phyloP scores from a whole-genome alignment of 2,329 filamentous ascomycete genomes.

The Claviceps maximensis region DNA sequence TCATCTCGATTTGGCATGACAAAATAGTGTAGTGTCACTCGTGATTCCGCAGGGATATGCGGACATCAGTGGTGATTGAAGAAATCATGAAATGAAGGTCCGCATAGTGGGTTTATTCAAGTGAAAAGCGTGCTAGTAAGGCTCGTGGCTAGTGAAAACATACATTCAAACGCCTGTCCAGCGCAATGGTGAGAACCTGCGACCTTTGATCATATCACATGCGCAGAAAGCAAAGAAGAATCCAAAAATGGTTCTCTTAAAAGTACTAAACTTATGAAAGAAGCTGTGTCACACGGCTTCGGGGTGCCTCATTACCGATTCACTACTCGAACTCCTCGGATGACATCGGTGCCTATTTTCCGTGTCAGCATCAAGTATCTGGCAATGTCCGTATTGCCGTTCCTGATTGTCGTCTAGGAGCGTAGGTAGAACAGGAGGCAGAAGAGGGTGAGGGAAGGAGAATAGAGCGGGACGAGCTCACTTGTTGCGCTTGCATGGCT shows the following conservation, averaged over 20 bases:
- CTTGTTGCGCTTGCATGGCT: constrained; percentile 70
- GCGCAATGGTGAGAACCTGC: neutral
- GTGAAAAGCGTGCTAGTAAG: neutral
- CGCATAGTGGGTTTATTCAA: neutral
- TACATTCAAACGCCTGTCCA: constrained; percentile 9
- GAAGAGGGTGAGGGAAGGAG: neutral
- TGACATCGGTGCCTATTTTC: constrained; percentile 27
- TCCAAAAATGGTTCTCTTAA: neutral
- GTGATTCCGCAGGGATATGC: neutral
- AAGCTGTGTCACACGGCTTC: no score
- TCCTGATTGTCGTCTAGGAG: neutral
- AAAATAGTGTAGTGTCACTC: constrained; percentile 14
- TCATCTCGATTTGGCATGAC: constrained; percentile 62
- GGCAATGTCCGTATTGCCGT: neutral
- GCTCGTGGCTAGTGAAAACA: neutral
- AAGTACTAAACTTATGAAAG: no score
- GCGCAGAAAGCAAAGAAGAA: neutral
- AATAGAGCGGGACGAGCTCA: constrained; percentile 30
- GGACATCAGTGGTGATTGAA: neutral
- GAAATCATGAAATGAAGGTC: neutral
- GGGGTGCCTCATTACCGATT: neutral
- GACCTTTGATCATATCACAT: neutral
- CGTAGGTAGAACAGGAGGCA: neutral
- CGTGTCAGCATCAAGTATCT: neutral
- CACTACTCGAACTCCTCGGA: constrained; percentile 33